A percentile compares a stretch with the other conserved stretches of the same genome.
Evolutionary conservation across 2,329 filamentous ascomycete genomes (phyloP).

Genomic region (Ascochyta pisi): DNA sequence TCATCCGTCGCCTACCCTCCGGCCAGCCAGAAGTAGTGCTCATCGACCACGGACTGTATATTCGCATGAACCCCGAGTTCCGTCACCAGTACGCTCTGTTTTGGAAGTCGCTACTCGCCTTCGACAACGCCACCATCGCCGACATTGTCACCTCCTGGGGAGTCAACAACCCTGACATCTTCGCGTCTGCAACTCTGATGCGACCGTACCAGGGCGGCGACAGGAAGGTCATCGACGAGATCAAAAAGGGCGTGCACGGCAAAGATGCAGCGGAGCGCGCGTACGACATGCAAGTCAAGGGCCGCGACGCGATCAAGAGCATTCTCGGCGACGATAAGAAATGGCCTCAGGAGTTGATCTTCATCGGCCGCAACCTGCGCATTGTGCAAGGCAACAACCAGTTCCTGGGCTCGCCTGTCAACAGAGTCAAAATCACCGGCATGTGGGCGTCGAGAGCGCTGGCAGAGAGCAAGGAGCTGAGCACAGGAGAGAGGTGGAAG

Average conservation of each 20-base stretch:
- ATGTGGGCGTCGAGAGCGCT: slow-evolving; percentile 86
- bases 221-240: slow-evolving; percentile 65
- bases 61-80: slow-evolving; percentile 85
- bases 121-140: slow-evolving; percentile 82
- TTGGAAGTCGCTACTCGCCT: slow-evolving; percentile 93
- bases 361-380: slow-evolving; percentile 88
- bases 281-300: slow-evolving; percentile 81
- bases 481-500: slow-evolving; percentile 65
- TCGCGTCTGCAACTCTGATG: slow-evolving; percentile 89
- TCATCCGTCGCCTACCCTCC: slow-evolving; percentile 82
- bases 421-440: slow-evolving; percentile 92
- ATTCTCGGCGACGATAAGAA: slow-evolving; percentile 85
- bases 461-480: slow-evolving; percentile 74
- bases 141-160: slow-evolving; percentile 83
- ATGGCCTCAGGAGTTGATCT: slow-evolving; percentile 89
- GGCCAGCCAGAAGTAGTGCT: slow-evolving; percentile 90
- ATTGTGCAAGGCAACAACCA: slow-evolving; percentile 96
- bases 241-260: slow-evolving; percentile 61
- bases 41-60: slow-evolving; percentile 96
- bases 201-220: slow-evolving; percentile 89
- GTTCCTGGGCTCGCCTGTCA: slow-evolving; percentile 85
- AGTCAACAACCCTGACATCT: slow-evolving; percentile 85
- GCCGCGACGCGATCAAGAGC: slow-evolving; percentile 75
- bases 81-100: slow-evolving; percentile 85
- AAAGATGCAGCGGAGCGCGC: slow-evolving; percentile 65